Evolutionary conservation across 2,329 filamentous ascomycete species (phyloP).

Genomic region (Phoma sp.): DNA sequence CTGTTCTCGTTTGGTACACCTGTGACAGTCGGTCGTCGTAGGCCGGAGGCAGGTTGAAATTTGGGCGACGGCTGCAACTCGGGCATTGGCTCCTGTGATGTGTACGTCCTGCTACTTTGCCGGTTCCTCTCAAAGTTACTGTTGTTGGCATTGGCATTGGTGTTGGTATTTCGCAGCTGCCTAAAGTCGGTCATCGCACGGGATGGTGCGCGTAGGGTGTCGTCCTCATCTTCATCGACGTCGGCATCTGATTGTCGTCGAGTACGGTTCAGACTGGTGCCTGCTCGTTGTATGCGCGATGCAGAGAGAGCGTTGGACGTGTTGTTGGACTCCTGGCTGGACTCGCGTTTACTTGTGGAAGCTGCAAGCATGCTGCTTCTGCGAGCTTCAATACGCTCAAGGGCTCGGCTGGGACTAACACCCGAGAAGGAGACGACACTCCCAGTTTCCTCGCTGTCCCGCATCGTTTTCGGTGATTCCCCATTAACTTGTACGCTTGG

Average conservation of each 20-base stretch:
- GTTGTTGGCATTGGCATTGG: slow-evolving; percentile 28
- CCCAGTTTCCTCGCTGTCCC: slow-evolving; percentile 47
- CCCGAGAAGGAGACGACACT: slow-evolving; percentile 31
- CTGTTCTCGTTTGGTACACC: slow-evolving; percentile 33
- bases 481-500: slow-evolving; percentile 46
- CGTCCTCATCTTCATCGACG: slow-evolving; percentile 49
- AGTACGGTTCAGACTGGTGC: slow-evolving; percentile 48
- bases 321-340: slow-evolving; percentile 36
- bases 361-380: slow-evolving; percentile 43
- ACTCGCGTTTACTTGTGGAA: slow-evolving; percentile 35
- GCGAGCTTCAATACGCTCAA: slow-evolving; percentile 55
- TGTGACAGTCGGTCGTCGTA: slow-evolving; percentile 41
- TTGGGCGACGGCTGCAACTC: slow-evolving; percentile 42
- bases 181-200: slow-evolving; percentile 57
- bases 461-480: slow-evolving; percentile 40
- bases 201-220: slow-evolving; percentile 53
- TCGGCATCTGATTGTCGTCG: slow-evolving; percentile 40
- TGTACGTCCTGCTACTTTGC: slow-evolving; percentile 43
- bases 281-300: slow-evolving; percentile 44
- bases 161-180: slow-evolving; percentile 34
- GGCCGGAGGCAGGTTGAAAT: slow-evolving; percentile 33
- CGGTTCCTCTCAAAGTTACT: slow-evolving; percentile 24
- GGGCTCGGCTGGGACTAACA: slow-evolving; percentile 45
- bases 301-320: slow-evolving; percentile 27
- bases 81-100: slow-evolving; percentile 47